A percentile compares a stretch with the other conserved stretches of the same genome.
Evolutionary conservation across 306 rosid species (phyloP).

Genomic region (Sicyos baderoa): DNA sequence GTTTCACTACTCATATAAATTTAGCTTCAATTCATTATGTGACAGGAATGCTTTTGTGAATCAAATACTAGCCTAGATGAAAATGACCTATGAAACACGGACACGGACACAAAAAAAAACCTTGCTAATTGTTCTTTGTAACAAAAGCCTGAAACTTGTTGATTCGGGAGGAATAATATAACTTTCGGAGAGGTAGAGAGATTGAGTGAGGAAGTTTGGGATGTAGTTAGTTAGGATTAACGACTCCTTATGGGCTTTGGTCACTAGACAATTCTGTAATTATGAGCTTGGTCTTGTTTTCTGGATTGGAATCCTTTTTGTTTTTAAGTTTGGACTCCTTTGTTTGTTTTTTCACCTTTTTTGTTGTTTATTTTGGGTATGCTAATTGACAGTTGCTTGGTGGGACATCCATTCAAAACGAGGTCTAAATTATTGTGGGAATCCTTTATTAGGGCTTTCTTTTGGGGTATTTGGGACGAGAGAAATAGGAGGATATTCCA

Average conservation of each 20-base stretch:
- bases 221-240: neutral
- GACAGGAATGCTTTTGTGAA: neutral
- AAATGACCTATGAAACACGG: neutral
- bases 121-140: neutral
- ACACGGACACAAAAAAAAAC: no score
- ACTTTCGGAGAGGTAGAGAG: neutral
- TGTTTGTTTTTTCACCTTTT: neutral
- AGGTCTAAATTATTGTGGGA: no score
- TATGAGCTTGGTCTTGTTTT: neutral
- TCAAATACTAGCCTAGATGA: slow-evolving; percentile 10
- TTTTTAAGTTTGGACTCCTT: neutral
- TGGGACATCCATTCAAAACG: no score
- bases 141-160: neutral
- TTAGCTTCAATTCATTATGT: neutral
- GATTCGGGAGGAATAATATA: neutral
- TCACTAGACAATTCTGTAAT: neutral
- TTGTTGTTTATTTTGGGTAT: no score
- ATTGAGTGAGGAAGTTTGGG: neutral
- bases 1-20: neutral
- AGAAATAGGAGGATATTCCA: no score
- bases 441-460: no score
- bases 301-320: neutral
- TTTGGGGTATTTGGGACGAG: no score
- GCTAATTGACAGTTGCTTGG: no score
- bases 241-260: neutral